phyloP scores from a whole-genome alignment of 2,329 filamentous ascomycete genomes.

The Sclerotiophoma versabilis region DNA sequence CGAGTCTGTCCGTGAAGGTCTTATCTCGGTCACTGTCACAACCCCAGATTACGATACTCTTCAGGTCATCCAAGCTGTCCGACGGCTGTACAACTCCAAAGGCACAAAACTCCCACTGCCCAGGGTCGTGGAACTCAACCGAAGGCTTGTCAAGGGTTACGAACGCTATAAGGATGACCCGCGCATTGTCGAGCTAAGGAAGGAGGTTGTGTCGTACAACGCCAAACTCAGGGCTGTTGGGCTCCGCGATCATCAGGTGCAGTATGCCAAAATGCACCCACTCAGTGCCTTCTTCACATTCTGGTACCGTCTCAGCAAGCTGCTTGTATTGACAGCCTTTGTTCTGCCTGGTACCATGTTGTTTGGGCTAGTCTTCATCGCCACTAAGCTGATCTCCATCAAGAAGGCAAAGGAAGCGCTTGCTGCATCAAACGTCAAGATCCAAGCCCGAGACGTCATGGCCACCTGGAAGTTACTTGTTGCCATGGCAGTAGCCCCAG shows the following conservation, averaged over 20 bases:
- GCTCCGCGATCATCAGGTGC: slow-evolving; percentile 91
- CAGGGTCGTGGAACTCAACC: slow-evolving; percentile 92
- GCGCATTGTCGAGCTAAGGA: slow-evolving; percentile 77
- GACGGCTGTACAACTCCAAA: slow-evolving; percentile 91
- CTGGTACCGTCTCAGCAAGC: slow-evolving; percentile 80
- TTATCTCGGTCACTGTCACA: slow-evolving; percentile 89
- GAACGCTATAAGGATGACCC: slow-evolving; percentile 90
- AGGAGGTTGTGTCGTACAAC: slow-evolving; percentile 85
- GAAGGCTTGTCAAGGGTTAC: slow-evolving; percentile 88
- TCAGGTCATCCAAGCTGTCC: slow-evolving; percentile 86
- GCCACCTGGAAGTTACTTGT: slow-evolving; percentile 53
- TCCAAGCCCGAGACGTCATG: slow-evolving; percentile 50
- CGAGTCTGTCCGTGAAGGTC: slow-evolving; percentile 83
- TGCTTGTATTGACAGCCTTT: slow-evolving; percentile 76
- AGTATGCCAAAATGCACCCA: slow-evolving; percentile 85
- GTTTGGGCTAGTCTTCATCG: slow-evolving; percentile 66
- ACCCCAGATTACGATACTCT: slow-evolving; percentile 94
- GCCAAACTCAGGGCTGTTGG: slow-evolving; percentile 83
- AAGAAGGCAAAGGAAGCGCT: slow-evolving; percentile 50
- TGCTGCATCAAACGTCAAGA: slow-evolving; percentile 51
- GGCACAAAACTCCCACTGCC: slow-evolving; percentile 92
- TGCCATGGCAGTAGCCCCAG: slow-evolving; percentile 47
- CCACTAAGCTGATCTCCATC: slow-evolving; percentile 47
- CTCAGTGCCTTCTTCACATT: slow-evolving; percentile 77
- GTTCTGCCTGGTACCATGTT: slow-evolving; percentile 86